Evolutionary conservation across 2,329 filamentous ascomycete genomes (phyloP), one percentile per base, ranked within the genome.

Genomic region (Botryotinia calthae): DNA sequence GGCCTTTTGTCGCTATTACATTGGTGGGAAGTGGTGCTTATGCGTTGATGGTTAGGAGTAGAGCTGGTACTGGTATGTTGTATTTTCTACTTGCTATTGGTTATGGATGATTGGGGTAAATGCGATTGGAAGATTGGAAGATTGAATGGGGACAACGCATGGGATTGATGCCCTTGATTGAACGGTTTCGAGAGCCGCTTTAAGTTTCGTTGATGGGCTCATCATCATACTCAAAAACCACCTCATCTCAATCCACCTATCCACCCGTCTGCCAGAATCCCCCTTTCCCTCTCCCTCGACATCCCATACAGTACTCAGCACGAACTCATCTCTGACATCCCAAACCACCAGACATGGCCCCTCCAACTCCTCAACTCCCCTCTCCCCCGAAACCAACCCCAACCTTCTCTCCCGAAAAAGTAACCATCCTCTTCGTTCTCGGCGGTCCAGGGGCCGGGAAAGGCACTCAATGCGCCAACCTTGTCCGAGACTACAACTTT

Each of bases 391-490:
- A 91, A 82, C 81, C 76, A 68, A 82, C 81, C 12, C 91, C 95
- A 7, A 89, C 89, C 80, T 98, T 97, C 87, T 90, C 89, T 73
- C 84, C 91, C 67, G 80, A 89, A 72, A 87, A 94, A 74, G 93
- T 97, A 46, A 96, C 94, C n/a, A 95, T 98, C 73, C 85, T 99
- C 82, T 98, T 97, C 85, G 94, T 98, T 75, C 94, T 99, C 75
- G 95, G 95, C 82, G 96, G 96, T 3, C 96, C 96, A 22, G 96
- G 96, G 76, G 93, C 95, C 76, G 96, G 96, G 79, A 99, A 99
- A 83, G 96, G 96, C 79, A 99, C 96, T 4, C 95, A 99, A 84
- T 98, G 95, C 86, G 88, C 90, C 77, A 93, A 93, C 76, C 90
- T 99, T 48, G 95, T 98, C 68, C 85, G 88, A 63, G 90, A 96